Percentiles rank a stretch among this genome's conserved stretches.
Evolutionary conservation across 2,329 filamentous ascomycete species (phyloP).

Genomic region (Metarhizium sp.): DNA sequence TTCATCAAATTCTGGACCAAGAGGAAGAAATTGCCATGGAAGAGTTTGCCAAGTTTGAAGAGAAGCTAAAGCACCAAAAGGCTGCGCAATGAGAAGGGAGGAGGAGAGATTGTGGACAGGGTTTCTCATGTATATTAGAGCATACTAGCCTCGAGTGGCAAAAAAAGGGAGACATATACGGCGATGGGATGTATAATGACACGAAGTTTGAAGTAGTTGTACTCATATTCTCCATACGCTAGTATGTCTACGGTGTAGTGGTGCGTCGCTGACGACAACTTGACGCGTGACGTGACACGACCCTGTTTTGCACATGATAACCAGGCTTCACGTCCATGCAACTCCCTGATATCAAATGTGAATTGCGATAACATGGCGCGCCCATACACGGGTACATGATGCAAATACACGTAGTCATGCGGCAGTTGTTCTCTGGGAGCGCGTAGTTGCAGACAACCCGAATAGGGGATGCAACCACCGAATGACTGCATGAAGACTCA

Average conservation of each 20-base stretch:
- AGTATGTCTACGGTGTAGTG: no score
- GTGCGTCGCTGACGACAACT: neutral
- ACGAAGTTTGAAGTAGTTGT: neutral
- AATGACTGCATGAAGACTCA: neutral
- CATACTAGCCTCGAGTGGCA: neutral
- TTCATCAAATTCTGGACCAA: constrained; percentile 81
- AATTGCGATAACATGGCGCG: neutral
- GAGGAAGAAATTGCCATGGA: constrained; percentile 81
- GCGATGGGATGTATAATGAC: neutral
- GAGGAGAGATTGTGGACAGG: neutral
- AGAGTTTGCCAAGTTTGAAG: constrained; percentile 93
- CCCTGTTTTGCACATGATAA: neutral
- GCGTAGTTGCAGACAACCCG: no score
- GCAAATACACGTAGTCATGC: neutral
- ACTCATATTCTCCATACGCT: no score
- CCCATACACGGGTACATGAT: neutral
- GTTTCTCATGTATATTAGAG: neutral
- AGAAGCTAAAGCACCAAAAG: constrained; percentile 57
- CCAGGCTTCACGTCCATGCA: neutral
- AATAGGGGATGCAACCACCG: no score
- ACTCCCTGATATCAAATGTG: neutral
- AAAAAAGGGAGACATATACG: neutral
- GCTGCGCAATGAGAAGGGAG: constrained; percentile 11
- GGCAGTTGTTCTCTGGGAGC: neutral
- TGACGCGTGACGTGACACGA: neutral